Percentiles rank a stretch among this genome's conserved stretches.
Conservation (phyloP, 2,329 filamentous ascomycete species). For the Colletotrichum sp. region DNA sequence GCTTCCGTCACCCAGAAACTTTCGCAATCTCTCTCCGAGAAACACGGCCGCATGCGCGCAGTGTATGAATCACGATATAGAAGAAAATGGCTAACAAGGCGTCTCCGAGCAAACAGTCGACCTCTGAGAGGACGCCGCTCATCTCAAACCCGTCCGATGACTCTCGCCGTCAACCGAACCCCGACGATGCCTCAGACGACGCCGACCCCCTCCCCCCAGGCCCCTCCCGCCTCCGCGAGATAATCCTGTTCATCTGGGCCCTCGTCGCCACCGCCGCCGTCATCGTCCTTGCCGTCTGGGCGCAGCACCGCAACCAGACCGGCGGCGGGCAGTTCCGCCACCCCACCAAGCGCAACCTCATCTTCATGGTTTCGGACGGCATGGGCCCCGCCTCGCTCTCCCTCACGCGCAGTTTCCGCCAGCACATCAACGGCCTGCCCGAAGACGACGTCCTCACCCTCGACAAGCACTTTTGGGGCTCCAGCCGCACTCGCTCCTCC, state of each 20-base stretch:
- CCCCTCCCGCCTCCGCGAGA: slow-evolving; percentile 64
- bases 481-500: slow-evolving; percentile 83
- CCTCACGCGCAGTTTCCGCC: slow-evolving; percentile 85
- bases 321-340: slow-evolving; percentile 25
- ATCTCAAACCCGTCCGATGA: slow-evolving; percentile 32
- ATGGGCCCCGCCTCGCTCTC: slow-evolving; percentile 95
- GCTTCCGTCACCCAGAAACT: background rate
- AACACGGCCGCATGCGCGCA: background rate
- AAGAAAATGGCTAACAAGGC: slow-evolving; percentile 3
- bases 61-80: background rate
- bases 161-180: slow-evolving; percentile 13
- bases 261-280: slow-evolving; percentile 79
- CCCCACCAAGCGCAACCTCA: slow-evolving; percentile 79
- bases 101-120: slow-evolving; percentile 42
- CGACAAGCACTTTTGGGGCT: slow-evolving; percentile 89
- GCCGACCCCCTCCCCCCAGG: slow-evolving; percentile 20
- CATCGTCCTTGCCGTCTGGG: slow-evolving; percentile 78
- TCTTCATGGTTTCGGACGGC: slow-evolving; percentile 99
- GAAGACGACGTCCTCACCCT: slow-evolving; percentile 77
- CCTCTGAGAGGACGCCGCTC: slow-evolving; percentile 48
- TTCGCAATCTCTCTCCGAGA: background rate
- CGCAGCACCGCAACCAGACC: slow-evolving; percentile 72
- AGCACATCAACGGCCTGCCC: slow-evolving; percentile 76
- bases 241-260: slow-evolving; percentile 82
- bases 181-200: slow-evolving; percentile 28